Evolutionary conservation across 192 early-diverging fungal genomes (phyloP).

Genomic region (Coemansia sp.): DNA sequence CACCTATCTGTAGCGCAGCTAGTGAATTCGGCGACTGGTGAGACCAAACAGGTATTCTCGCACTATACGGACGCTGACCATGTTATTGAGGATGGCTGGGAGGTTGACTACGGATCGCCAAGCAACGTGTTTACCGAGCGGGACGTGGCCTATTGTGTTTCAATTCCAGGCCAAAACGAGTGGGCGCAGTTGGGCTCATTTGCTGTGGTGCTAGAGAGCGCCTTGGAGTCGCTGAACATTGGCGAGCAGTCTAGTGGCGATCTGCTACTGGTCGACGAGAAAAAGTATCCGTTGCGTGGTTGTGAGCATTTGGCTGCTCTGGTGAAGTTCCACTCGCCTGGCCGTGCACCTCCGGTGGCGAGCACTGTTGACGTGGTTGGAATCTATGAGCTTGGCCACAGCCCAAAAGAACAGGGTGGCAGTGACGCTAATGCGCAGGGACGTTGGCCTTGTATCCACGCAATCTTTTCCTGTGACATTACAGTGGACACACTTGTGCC

Average conservation of each 20-base stretch:
- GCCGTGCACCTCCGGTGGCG: conserved; percentile 55
- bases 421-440: not conserved
- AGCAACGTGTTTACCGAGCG: conserved; percentile 60
- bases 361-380: conserved; percentile 69
- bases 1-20: conserved; percentile 42
- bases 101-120: conserved; percentile 36
- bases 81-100: conserved; percentile 34
- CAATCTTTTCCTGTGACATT: conserved; percentile 29
- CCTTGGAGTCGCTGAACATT: conserved; percentile 38
- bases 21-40: conserved; percentile 36
- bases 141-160: conserved; percentile 67
- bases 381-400: conserved; percentile 46
- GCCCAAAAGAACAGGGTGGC: conserved; percentile 18
- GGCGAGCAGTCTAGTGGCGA: not conserved
- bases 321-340: conserved; percentile 64
- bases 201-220: conserved; percentile 15
- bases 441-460: conserved; percentile 50
- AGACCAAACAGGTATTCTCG: conserved; percentile 38
- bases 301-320: conserved; percentile 59
- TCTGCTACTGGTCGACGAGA: conserved; percentile 8
- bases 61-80: conserved; percentile 52
- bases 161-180: conserved; percentile 64
- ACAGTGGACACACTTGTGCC: conserved; percentile 11
- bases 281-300: conserved; percentile 63
- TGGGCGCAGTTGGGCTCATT: conserved; percentile 50